phyloP scores from a whole-genome alignment of 2,329 filamentous ascomycete species.

The Orbilia javanica region DNA sequence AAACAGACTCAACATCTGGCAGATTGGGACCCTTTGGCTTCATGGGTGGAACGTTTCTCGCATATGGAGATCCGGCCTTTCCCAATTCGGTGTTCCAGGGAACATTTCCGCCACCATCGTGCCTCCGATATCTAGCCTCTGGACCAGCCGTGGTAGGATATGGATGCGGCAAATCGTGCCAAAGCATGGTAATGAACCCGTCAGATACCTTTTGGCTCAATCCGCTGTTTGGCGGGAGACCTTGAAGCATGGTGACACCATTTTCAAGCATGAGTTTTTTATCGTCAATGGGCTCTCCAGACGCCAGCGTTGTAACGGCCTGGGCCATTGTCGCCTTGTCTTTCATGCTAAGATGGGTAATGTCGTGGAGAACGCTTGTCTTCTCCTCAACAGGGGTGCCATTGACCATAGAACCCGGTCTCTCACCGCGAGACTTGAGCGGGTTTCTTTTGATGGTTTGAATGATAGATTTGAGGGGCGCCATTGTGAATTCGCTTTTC shows the following conservation, averaged over 20 bases:
- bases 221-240: slow-evolving; percentile 68
- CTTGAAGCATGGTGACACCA: slow-evolving; percentile 70
- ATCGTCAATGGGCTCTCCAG: slow-evolving; percentile 68
- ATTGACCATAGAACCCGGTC: slow-evolving; percentile 65
- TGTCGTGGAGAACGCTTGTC: slow-evolving; percentile 66
- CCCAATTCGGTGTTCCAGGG: slow-evolving; percentile 75
- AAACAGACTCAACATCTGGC: slow-evolving; percentile 68
- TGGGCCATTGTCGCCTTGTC: slow-evolving; percentile 65
- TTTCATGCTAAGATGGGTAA: slow-evolving; percentile 65
- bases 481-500: slow-evolving; percentile 59
- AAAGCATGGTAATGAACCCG: slow-evolving; percentile 70
- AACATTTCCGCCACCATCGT: slow-evolving; percentile 70
- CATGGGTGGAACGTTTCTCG: slow-evolving; percentile 72
- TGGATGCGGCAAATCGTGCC: slow-evolving; percentile 70
- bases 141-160: slow-evolving; percentile 68
- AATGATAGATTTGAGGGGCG: slow-evolving; percentile 66
- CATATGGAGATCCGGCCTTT: slow-evolving; percentile 75
- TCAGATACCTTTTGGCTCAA: slow-evolving; percentile 68
- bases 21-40: slow-evolving; percentile 69
- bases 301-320: slow-evolving; percentile 66
- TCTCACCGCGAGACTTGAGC: slow-evolving; percentile 68
- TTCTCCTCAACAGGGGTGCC: slow-evolving; percentile 63
- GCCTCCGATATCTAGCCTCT: slow-evolving; percentile 66
- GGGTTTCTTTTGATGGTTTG: slow-evolving; percentile 68
- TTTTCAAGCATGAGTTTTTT: slow-evolving; percentile 69